phyloP scores from a whole-genome alignment of 169 alveolate species.

The Plasmodium sp. region DNA sequence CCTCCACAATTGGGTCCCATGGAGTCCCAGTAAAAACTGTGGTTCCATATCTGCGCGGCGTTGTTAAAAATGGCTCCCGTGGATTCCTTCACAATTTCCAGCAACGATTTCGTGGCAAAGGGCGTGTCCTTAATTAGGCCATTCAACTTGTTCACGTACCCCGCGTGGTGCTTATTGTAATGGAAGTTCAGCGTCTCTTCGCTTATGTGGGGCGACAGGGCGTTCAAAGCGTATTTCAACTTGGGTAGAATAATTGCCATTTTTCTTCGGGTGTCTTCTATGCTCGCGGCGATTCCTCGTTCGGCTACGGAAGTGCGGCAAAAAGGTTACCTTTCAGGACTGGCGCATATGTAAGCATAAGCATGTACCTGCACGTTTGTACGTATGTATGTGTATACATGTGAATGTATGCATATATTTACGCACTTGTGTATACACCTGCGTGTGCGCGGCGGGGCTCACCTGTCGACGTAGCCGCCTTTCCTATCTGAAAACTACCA shows the following conservation, averaged over 20 bases:
- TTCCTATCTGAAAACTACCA: not conserved
- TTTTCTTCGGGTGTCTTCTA: not conserved
- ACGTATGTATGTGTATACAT: not conserved
- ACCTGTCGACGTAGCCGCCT: not conserved
- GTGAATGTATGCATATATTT: not conserved
- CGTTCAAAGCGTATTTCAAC: constrained; percentile 93
- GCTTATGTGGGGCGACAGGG: constrained; percentile 95
- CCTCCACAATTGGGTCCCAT: constrained; percentile 94
- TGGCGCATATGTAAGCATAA: not conserved
- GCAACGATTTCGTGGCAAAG: constrained; percentile 72
- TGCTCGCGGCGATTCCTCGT: not conserved
- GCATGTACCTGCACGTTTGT: not conserved
- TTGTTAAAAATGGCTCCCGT: constrained; percentile 90
- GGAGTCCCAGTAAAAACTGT: constrained; percentile 94
- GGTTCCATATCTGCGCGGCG: constrained; percentile 95
- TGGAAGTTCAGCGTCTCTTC: constrained; percentile 93
- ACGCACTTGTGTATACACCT: not conserved
- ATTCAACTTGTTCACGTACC: constrained; percentile 92
- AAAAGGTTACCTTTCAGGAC: not conserved
- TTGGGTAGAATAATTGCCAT: constrained; percentile 92
- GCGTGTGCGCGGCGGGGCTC: not conserved
- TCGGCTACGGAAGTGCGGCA: not conserved
- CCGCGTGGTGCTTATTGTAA: constrained; percentile 96
- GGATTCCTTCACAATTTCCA: constrained; percentile 83
- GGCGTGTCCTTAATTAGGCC: constrained; percentile 60